Evolutionary conservation across 176 grass and related monocot species (phyloP), one percentile per base, ranked within the genome.

Genomic region (Rhipidocladum racemiflorum): DNA sequence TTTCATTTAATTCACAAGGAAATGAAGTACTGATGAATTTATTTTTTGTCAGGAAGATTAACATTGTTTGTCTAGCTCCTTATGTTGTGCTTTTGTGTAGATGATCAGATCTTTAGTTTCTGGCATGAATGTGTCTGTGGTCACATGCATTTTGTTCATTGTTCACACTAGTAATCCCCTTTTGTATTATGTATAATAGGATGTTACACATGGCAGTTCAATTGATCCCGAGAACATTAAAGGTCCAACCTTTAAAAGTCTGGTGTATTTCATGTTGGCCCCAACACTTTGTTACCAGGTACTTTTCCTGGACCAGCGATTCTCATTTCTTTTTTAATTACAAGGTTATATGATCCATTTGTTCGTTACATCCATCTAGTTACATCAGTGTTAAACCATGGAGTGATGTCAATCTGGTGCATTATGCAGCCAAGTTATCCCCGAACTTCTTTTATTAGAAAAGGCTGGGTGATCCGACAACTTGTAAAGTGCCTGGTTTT

Each of bases 221-320:
- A 54, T 90, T 36, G 90, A 89, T 50, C 55, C 51, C 34, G 73
- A 91, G 55, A 78, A 61, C 77, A 75, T 93, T 70, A 88, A 90
- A 85, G 75, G 81, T 43, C 80, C 90, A 72, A 98, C 77, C 43
- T 88, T 93, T 45, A 85, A 90, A 61, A 88, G 87, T 72, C 73
- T 98, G 28, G 43, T 62, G 36, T 95, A 95, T 62, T 98, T 98
- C 64, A 90, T 98, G 81, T 79, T 95, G 78, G 90, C 96, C 83
- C 96, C 96, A 57, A 98, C 92, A 85, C 89, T 98, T 77, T 98
- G 96, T 89, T 98, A 95, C 67, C 95, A 94, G 95, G 95, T 97
- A 81, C 54, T 87, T 16, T 78, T 84, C 18, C 88, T 63, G 2
- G 27, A 29, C 34, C 21, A 51, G 12, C 6, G 18, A 14, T 50